Base-by-base conservation (phyloP, 148 eudicot species). In the Persicaria tinctoria region DNA sequence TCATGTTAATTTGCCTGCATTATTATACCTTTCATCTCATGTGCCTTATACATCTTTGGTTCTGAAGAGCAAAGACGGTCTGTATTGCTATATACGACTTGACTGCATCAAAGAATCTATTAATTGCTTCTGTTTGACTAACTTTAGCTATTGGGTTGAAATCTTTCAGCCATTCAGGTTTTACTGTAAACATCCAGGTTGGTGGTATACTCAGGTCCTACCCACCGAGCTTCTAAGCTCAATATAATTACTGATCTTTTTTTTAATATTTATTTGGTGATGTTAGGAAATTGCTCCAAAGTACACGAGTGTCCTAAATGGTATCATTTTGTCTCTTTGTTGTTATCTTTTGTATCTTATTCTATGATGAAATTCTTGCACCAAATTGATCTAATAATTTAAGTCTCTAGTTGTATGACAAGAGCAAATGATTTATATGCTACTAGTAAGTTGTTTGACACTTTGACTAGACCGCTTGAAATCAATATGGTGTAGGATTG, bases 111-210 rank as follows among this genome's bases (percentile, higher is more conserved):
- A 78, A 70, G 80, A 85, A 71, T 77, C 97, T 96, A 64, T 56
- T 78, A 46, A 76, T 84, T 74, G 97, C 93, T 78, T 93, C 97
- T 77, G 93, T 90, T 73, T 93, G 97, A 96, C 92, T 90, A 72
- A 86, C 96, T 70, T 73, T 90, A 80, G 93, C 96, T 81, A 89
- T 90, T 62, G 96, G 89, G 74, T 83, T 93, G 53, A 93, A 93
- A 86, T 86, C 97, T 41, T 93, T 93, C 79, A 93, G 97, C 80
- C 97, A 93, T 79, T 86, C 87, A 73, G 97, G 97, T 69, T 93
- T 93, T 84, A 90, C 90, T 81, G 97, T 93, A 47, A 93, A 93
- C 80, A 87, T 93, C 79, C 97, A 93, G 96, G 97, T 93, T 46
- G 17, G 69, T 74, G 44, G 44, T 48, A 66, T 8, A 5, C 14